Evolutionary conservation across 345 rosid species (phyloP), one percentile per base, ranked within the genome.

Genomic region (Heritiera littoralis): DNA sequence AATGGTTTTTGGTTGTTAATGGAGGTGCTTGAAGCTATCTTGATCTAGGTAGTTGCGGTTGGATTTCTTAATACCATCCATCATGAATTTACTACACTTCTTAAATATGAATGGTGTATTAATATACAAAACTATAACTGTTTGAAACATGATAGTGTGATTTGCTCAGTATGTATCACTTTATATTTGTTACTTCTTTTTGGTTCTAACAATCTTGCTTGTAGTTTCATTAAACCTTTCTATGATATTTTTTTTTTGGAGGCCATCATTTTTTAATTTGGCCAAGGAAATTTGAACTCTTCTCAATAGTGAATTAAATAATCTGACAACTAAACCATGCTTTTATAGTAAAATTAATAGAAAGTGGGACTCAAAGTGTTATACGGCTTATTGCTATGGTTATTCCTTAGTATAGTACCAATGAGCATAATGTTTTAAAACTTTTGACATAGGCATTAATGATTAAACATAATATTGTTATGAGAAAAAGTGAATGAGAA

Each of bases 191-290:
- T 23, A 18, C 48, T 51, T 72, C 13, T 6, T 23, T 18, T 72
- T 72, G 2, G 23, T 2, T 52, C 45, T 14, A 15, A 28, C 38
- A 52, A 52, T 43, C 20, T 52, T 43, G 35, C 56, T 13, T 12
- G 74, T 48, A n/a, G 74, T 35, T 69, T 69, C 10, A 12, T 69
- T 67, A 46, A 30, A 23, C 28, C 46, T 66, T 66, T 69, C n/a
- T 48, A 23, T 69, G 40, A 23, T 46, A 23, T 69, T 46, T 46
- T 59, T n/a, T n/a, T 28, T 6, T 48, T 23, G 49, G 67, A 18
- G 51, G 28, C 14, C 17, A 18, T 41, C 41, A 9, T 41, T n/a
- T 66, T 41, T 43, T 66, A 66, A 66, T 41, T 23, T 69, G 18
- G 14, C 13, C 18, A 28, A 28, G 40, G 56, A 12, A 23, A 46